Conservation (phyloP, 2,329 filamentous ascomycete genomes). For the Cyphellophora europaea region DNA sequence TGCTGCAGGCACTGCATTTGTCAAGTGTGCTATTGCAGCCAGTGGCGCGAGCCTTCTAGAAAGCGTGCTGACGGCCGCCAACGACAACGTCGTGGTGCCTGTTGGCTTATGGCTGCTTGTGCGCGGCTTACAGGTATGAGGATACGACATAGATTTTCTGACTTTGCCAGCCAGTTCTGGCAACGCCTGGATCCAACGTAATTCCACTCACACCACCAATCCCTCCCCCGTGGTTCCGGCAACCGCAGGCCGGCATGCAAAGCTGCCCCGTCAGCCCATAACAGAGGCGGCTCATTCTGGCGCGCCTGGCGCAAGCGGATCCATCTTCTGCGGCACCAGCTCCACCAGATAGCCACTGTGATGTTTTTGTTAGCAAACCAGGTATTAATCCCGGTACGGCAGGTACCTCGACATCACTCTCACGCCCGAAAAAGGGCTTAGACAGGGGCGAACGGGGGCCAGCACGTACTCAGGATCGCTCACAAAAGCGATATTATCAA, state of each 20-base stretch:
- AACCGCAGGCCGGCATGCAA: too few relatives aligned
- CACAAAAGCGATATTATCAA: slow-evolving; percentile 29
- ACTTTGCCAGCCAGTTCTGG: too few relatives aligned
- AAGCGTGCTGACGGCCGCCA: slow-evolving; percentile 88
- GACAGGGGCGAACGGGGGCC: background rate
- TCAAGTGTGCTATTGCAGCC: slow-evolving; percentile 63
- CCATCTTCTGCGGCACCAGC: slow-evolving; percentile 22
- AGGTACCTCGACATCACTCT: too few relatives aligned
- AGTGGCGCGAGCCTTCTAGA: slow-evolving; percentile 81
- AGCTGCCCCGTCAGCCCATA: too few relatives aligned
- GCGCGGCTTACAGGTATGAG: slow-evolving; percentile 49
- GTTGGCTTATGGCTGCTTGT: slow-evolving; percentile 88
- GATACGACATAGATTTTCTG: background rate
- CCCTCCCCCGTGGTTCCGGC: too few relatives aligned
- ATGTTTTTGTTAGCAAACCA: too few relatives aligned
- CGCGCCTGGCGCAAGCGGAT: slow-evolving; percentile 2
- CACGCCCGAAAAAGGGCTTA: background rate
- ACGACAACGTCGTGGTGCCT: slow-evolving; percentile 96
- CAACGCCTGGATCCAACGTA: too few relatives aligned
- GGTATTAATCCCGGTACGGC: too few relatives aligned
- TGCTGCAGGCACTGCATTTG: slow-evolving; percentile 22
- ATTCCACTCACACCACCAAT: too few relatives aligned
- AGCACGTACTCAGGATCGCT: slow-evolving; percentile 27
- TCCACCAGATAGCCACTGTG: slow-evolving; percentile 28
- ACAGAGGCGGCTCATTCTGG: too few relatives aligned